A percentile compares a stretch with the other conserved stretches of the same genome.
phyloP scores from a whole-genome alignment of 1,139 yeast species.

The Yamadazyma kanchanaburiensis region DNA sequence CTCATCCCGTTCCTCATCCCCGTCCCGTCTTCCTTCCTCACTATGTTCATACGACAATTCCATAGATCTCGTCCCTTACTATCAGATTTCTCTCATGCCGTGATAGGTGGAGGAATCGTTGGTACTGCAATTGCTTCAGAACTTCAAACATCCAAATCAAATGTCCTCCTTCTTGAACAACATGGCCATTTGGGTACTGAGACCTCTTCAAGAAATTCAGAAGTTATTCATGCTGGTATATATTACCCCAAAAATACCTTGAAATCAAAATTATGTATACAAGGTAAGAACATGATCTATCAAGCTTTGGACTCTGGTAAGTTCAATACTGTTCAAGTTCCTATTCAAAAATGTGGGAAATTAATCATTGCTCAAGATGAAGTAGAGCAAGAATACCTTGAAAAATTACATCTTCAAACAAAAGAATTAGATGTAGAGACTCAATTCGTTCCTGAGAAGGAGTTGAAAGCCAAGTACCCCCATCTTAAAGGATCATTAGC shows the following conservation, averaged over 20 bases:
- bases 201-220: constrained; percentile 84
- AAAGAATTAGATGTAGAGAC: constrained; percentile 53
- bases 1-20: too few species aligned
- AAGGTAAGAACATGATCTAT: constrained; percentile 71
- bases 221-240: constrained; percentile 88
- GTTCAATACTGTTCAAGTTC: constrained; percentile 38
- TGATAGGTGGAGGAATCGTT: constrained; percentile 86
- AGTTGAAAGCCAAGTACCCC: constrained; percentile 56
- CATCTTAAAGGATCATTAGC: constrained; percentile 61
- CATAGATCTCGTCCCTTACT: constrained; percentile 3
- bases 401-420: constrained; percentile 49
- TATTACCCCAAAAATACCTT: constrained; percentile 71
- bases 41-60: too few species aligned
- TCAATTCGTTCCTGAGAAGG: constrained; percentile 43
- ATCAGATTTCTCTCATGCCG: constrained; percentile 70
- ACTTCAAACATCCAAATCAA: constrained; percentile 41
- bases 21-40: too few species aligned
- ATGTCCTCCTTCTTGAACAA: constrained; percentile 67
- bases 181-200: constrained; percentile 67
- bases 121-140: constrained; percentile 82
- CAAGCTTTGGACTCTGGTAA: constrained; percentile 37
- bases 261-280: constrained; percentile 66
- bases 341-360: constrained; percentile 68
- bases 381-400: constrained; percentile 56
- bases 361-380: constrained; percentile 85